Evolutionary conservation across 2,329 filamentous ascomycete species (phyloP).

Genomic region (Fusarium tricinctum): DNA sequence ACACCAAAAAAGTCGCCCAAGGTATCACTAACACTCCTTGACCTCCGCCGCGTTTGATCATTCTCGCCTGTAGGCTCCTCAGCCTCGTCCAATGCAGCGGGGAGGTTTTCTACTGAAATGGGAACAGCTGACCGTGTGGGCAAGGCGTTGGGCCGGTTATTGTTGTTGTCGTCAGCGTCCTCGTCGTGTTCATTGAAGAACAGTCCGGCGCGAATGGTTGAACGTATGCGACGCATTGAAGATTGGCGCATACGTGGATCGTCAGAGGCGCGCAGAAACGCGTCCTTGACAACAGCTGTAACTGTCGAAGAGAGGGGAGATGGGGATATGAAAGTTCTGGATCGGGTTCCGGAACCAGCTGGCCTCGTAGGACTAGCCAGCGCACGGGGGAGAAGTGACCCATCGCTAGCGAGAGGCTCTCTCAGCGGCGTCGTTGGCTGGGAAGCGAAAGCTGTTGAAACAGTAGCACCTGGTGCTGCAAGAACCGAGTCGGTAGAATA

Average conservation of each 20-base stretch:
- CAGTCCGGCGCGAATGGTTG: slow-evolving; percentile 67
- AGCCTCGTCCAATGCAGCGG: slow-evolving; percentile 40
- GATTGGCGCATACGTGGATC: slow-evolving; percentile 57
- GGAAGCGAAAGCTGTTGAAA: slow-evolving; percentile 47
- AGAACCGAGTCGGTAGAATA: slow-evolving; percentile 56
- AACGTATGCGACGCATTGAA: slow-evolving; percentile 63
- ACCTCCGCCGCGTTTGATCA: slow-evolving; percentile 49
- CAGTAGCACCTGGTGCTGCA: slow-evolving; percentile 32
- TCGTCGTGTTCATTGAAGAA: slow-evolving; percentile 65
- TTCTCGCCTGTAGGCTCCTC: slow-evolving; percentile 27
- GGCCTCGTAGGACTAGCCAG: slow-evolving; percentile 50
- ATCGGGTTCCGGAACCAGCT: slow-evolving; percentile 46
- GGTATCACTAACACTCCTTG: slow-evolving; percentile 60
- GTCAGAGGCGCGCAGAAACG: slow-evolving; percentile 63
- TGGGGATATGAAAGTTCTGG: slow-evolving; percentile 69
- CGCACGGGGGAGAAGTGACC: slow-evolving; percentile 50
- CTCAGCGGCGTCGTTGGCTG: slow-evolving; percentile 53
- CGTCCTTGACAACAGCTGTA: slow-evolving; percentile 70
- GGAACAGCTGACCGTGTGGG: slow-evolving; percentile 40
- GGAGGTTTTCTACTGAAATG: slow-evolving; percentile 49
- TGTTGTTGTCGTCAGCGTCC: slow-evolving; percentile 33
- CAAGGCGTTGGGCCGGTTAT: slow-evolving; percentile 29
- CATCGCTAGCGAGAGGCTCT: slow-evolving; percentile 49
- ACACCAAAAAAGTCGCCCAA: slow-evolving; percentile 58
- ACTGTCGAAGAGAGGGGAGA: slow-evolving; percentile 72